Conservation (phyloP, 208 protist species). For the Wallacemonas sp. region DNA sequence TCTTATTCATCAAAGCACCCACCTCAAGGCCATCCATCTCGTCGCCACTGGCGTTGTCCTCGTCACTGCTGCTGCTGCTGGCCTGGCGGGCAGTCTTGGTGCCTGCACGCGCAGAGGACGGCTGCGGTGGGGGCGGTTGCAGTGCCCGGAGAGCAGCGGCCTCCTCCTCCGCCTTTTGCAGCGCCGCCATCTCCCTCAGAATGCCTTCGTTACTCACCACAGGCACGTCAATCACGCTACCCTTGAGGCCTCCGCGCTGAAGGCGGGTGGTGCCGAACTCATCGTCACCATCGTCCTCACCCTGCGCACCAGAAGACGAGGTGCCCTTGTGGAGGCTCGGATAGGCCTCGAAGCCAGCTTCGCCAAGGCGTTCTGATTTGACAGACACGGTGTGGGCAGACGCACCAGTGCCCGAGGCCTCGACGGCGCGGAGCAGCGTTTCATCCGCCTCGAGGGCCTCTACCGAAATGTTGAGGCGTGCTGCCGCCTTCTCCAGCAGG, state of each 20-base stretch:
- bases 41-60: constrained; percentile 1
- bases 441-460: constrained; percentile 77
- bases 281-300: constrained; percentile 33
- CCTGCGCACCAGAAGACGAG: too few relatives aligned
- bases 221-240: constrained; percentile 45
- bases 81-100: neutral
- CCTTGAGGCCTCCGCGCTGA: constrained; percentile 18
- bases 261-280: constrained; percentile 18
- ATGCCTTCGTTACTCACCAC: constrained; percentile 84
- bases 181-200: constrained; percentile 67
- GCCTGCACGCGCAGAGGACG: neutral
- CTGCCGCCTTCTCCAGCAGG: constrained; percentile 56
- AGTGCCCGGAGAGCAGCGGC: constrained; percentile 8
- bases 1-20: constrained; percentile 44
- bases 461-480: constrained; percentile 60
- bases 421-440: constrained; percentile 52
- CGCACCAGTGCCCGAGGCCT: constrained; percentile 19
- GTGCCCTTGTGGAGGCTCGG: too few relatives aligned
- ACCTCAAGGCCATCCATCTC: constrained; percentile 27
- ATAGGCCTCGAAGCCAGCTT: neutral
- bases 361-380: neutral
- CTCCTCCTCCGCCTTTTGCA: constrained; percentile 35
- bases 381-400: neutral
- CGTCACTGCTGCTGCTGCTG: constrained; percentile 3
- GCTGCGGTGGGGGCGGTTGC: neutral